phyloP scores from a whole-genome alignment of 345 rosid genomes.

The Kandelia obovata region DNA sequence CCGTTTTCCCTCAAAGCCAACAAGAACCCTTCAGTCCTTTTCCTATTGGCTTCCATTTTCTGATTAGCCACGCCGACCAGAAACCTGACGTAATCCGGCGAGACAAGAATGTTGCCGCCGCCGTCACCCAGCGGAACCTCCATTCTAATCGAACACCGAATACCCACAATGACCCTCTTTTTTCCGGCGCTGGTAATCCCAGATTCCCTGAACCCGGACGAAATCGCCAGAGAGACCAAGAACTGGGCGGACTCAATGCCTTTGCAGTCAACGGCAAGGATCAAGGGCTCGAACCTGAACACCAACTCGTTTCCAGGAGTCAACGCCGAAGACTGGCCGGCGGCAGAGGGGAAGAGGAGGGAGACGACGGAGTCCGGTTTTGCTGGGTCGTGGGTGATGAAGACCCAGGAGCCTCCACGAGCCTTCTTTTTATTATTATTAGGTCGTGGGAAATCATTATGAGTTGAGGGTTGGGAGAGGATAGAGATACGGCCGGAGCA shows the following conservation, averaged over 20 bases:
- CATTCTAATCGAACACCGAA: conserved; percentile 76
- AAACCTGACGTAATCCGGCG: conserved; percentile 61
- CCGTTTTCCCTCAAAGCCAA: conserved; percentile 37
- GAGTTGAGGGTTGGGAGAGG: conserved; percentile 57
- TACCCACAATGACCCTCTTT: conserved; percentile 69
- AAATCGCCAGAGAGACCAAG: conserved; percentile 65
- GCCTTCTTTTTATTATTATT: conserved; percentile 53
- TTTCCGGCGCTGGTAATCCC: conserved; percentile 71
- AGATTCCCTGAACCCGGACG: conserved; percentile 75
- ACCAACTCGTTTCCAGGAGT: conserved; percentile 40
- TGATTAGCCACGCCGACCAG: conserved; percentile 68
- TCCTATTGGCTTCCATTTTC: conserved; percentile 84
- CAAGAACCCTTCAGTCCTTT: conserved; percentile 59
- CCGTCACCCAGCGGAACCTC: conserved; percentile 80
- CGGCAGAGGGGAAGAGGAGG: conserved; percentile 44
- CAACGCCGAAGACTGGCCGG: conserved; percentile 2
- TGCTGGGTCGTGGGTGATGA: conserved; percentile 64
- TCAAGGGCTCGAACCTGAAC: conserved; percentile 84
- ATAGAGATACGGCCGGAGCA: conserved; percentile 95
- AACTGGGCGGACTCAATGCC: conserved; percentile 58
- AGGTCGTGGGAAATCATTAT: conserved; percentile 8
- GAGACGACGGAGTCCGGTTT: conserved; percentile 44
- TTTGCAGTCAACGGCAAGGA: conserved; percentile 72
- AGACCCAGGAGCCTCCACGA: conserved; percentile 84
- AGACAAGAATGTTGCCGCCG: conserved; percentile 44